Conservation (phyloP, 2,329 filamentous ascomycete species). For the Aspergillus sergii region DNA sequence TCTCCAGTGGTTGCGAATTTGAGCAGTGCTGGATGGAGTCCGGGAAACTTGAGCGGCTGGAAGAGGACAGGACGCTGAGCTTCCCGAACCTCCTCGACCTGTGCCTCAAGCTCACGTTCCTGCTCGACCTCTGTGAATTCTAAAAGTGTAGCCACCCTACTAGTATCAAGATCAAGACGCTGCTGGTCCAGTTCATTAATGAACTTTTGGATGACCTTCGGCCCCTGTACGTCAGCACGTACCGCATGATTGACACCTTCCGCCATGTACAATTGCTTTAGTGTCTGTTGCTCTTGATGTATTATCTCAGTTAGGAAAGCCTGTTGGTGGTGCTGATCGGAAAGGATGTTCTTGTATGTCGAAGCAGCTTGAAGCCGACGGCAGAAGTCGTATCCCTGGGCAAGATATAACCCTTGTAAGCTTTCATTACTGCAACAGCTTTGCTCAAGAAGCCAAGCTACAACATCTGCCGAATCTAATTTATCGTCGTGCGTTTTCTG, state of each 20-base stretch:
- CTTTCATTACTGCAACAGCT: constrained; percentile 64
- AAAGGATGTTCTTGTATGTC: constrained; percentile 47
- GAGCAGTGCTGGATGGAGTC: constrained; percentile 51
- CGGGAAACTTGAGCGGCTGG: constrained; percentile 44
- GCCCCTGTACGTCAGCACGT: background rate
- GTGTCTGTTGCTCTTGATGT: constrained; percentile 58
- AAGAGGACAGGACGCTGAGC: constrained; percentile 51
- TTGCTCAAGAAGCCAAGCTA: constrained; percentile 66
- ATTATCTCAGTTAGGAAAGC: constrained; percentile 50
- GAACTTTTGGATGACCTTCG: background rate
- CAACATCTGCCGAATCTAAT: constrained; percentile 54
- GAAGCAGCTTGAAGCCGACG: constrained; percentile 54
- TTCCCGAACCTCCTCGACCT: constrained; percentile 61
- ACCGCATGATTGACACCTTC: background rate
- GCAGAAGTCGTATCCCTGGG: constrained; percentile 65
- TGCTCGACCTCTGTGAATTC: constrained; percentile 62
- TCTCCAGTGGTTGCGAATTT: constrained; percentile 10
- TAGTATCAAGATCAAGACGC: constrained; percentile 31
- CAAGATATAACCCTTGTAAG: constrained; percentile 59
- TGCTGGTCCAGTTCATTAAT: constrained; percentile 24
- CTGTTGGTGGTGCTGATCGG: constrained; percentile 34
- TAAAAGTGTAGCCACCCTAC: constrained; percentile 50
- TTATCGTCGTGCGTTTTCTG: constrained; percentile 26
- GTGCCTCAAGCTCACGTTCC: constrained; percentile 62
- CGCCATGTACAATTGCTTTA: constrained; percentile 62